Evolutionary conservation across 2,329 filamentous ascomycete species (phyloP).

Genomic region (Metarhizium album): DNA sequence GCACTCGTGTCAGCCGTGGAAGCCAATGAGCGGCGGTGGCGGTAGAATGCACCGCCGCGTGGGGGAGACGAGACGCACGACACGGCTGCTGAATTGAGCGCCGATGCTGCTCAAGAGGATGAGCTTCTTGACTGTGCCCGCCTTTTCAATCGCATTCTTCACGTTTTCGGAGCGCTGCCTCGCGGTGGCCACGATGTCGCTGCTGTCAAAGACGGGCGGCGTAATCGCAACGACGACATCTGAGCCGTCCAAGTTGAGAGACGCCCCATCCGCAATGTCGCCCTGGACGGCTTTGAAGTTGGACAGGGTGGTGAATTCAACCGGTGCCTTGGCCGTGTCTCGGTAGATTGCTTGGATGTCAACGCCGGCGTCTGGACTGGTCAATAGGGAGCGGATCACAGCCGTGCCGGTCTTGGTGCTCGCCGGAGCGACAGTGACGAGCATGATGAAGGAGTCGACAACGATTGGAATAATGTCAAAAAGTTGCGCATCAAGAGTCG

Average conservation of each 20-base stretch:
- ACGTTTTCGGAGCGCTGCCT: conserved; percentile 18
- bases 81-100: conserved; percentile 21
- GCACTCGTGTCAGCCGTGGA: too few species aligned
- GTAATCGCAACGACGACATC: conserved; percentile 22
- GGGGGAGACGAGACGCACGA: conserved; percentile 13
- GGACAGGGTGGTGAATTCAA: conserved; percentile 14
- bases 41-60: neutral
- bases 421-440: conserved; percentile 21
- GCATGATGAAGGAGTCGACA: conserved; percentile 11
- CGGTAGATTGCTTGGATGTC: conserved; percentile 20
- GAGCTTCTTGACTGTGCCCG: conserved; percentile 17
- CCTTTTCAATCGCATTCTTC: conserved; percentile 15
- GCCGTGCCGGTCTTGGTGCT: conserved; percentile 20
- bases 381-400: conserved; percentile 19
- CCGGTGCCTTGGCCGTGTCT: conserved; percentile 16
- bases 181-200: conserved; percentile 13
- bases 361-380: conserved; percentile 1
- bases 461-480: neutral
- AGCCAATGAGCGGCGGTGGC: too few species aligned
- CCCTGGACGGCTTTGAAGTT: conserved; percentile 19
- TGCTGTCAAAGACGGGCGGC: conserved; percentile 16
- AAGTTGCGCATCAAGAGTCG: too few species aligned
- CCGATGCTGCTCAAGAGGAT: conserved; percentile 22
- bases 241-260: conserved; percentile 20
- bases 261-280: conserved; percentile 16